Evolutionary conservation across 106 monocot genomes (phyloP).

Genomic region (Cymbidium sinense): DNA sequence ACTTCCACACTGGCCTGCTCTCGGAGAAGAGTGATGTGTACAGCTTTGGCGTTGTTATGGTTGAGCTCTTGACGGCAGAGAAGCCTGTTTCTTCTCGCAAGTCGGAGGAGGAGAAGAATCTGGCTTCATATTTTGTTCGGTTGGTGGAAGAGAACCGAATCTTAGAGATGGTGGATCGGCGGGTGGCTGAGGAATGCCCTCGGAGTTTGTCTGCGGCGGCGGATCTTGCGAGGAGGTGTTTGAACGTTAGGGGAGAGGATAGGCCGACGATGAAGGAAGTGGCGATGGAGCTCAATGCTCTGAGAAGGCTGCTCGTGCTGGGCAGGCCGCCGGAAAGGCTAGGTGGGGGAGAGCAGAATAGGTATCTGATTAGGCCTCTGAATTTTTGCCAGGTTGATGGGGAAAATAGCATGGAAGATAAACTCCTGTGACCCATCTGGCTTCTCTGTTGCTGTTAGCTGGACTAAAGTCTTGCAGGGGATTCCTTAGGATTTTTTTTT

Average conservation of each 20-base stretch:
- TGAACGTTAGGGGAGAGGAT: constrained; percentile 37
- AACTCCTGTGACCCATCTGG: too few relatives aligned
- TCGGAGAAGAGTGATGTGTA: constrained; percentile 50
- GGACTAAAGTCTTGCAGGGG: too few relatives aligned
- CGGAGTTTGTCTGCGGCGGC: constrained; percentile 15
- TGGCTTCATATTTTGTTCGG: constrained; percentile 10
- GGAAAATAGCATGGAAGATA: too few relatives aligned
- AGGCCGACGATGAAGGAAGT: constrained; percentile 71
- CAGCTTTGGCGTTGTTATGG: constrained; percentile 52
- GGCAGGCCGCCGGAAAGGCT: too few relatives aligned
- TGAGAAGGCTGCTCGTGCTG: too few relatives aligned
- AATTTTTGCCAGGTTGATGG: too few relatives aligned
- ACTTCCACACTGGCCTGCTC: constrained; percentile 10
- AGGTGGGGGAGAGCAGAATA: too few relatives aligned
- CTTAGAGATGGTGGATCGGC: constrained; percentile 11
- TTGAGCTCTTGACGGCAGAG: constrained; percentile 40
- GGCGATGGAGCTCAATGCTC: constrained; percentile 22
- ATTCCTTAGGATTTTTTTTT: too few relatives aligned
- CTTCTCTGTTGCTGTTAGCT: too few relatives aligned
- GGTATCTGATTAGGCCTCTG: too few relatives aligned
- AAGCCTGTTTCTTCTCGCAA: constrained; percentile 17
- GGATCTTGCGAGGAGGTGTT: constrained; percentile 35
- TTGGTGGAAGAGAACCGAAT: constrained; percentile 8
- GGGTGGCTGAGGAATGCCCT: constrained; percentile 14
- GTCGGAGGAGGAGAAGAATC: constrained; percentile 9